phyloP scores from a whole-genome alignment of 768 basidiomycete species.

The Auricularia auricula-judae region DNA sequence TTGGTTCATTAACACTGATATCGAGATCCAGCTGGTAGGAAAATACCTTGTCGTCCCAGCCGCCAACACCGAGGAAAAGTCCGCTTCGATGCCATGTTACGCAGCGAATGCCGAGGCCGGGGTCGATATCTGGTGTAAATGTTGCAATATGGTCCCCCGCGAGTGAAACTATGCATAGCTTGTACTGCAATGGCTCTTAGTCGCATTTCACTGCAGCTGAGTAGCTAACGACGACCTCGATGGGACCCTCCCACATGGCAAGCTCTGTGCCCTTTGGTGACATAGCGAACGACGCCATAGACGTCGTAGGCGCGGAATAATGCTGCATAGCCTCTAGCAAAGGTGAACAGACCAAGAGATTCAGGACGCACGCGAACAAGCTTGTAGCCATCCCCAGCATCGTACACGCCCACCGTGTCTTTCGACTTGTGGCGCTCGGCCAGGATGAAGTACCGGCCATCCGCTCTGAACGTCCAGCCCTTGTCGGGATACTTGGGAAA shows the following conservation, averaged over 20 bases:
- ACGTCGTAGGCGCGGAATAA: slow-evolving; percentile 67
- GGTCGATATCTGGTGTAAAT: slow-evolving; percentile 65
- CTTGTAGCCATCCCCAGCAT: slow-evolving; percentile 55
- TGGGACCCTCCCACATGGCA: slow-evolving; percentile 73
- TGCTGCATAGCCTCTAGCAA: slow-evolving; percentile 40
- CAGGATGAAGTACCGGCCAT: slow-evolving; percentile 74
- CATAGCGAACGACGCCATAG: slow-evolving; percentile 56
- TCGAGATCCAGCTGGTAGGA: background rate
- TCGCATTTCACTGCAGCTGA: background rate
- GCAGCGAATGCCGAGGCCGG: slow-evolving; percentile 70
- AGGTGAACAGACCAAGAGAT: background rate
- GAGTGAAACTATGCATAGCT: slow-evolving; percentile 57
- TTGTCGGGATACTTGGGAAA: slow-evolving; percentile 72
- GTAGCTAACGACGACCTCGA: slow-evolving; percentile 48
- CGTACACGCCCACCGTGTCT: slow-evolving; percentile 80
- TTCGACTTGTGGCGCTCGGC: slow-evolving; percentile 87
- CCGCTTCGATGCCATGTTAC: slow-evolving; percentile 84
- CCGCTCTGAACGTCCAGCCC: slow-evolving; percentile 72
- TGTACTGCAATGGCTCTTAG: slow-evolving; percentile 41
- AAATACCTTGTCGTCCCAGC: slow-evolving; percentile 79
- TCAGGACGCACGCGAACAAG: slow-evolving; percentile 49
- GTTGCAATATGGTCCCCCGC: slow-evolving; percentile 52
- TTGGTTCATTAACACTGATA: background rate
- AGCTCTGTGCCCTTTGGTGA: slow-evolving; percentile 69
- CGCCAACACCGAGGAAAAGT: slow-evolving; percentile 67